These are phyloP conservation scores for Boletus albobrunnescens DNA, from an alignment of 1,284 basidiomycete species.

Conservation along the genomic window DNA sequence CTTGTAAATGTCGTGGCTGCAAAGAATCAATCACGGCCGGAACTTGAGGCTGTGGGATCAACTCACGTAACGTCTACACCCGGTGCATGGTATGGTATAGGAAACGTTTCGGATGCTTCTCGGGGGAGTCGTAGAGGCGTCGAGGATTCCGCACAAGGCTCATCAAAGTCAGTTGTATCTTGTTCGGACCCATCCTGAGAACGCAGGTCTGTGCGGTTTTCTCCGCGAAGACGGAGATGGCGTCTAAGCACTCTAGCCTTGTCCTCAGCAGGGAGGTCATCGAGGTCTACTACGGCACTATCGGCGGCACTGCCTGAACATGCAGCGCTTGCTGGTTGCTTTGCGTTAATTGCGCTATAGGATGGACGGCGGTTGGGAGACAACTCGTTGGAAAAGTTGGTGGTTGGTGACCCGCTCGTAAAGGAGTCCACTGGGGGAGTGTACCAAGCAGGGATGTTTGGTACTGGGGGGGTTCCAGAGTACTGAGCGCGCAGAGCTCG, in stretches of 20 bases:
- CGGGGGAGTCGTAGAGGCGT: constrained; percentile 30
- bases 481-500: constrained; percentile 61
- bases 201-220: constrained; percentile 36
- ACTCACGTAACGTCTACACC: constrained; percentile 90
- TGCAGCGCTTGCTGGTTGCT: constrained; percentile 28
- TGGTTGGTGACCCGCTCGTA: constrained; percentile 25
- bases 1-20: constrained; percentile 89
- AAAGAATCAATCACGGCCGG: constrained; percentile 16
- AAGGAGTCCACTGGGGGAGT: constrained; percentile 23
- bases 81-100: constrained; percentile 78
- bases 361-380: constrained; percentile 22
- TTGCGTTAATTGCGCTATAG: constrained; percentile 32
- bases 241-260: constrained; percentile 77
- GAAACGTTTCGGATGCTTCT: constrained; percentile 63
- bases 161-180: constrained; percentile 25
- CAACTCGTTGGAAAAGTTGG: constrained; percentile 11
- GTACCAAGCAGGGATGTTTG: constrained; percentile 56
- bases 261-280: constrained; percentile 71
- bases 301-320: constrained; percentile 25
- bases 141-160: constrained; percentile 35
- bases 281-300: constrained; percentile 39
- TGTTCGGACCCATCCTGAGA: constrained; percentile 35
- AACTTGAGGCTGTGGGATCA: constrained; percentile 5
- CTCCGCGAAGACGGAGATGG: constrained; percentile 76
- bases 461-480: constrained; percentile 55